Evolutionary conservation across 176 grass and related monocot genomes (phyloP).

Genomic region (Oryza rufipogon): DNA sequence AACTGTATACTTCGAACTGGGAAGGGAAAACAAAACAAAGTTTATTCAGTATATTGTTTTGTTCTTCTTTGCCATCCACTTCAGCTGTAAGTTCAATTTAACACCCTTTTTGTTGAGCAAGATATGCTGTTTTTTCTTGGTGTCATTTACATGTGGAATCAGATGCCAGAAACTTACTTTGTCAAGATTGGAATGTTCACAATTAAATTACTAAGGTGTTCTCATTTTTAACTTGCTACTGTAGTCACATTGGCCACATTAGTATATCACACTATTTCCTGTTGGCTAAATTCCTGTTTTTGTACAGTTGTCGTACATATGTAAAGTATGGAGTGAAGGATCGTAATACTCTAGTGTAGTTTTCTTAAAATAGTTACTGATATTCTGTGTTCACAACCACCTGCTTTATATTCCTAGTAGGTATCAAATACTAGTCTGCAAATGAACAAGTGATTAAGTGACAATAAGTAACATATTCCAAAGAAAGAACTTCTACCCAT

Average conservation of each 20-base stretch:
- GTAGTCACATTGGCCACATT: conserved; percentile 4
- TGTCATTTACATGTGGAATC: conserved; percentile 34
- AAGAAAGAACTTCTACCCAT: conserved; percentile 26
- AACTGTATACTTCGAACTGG: conserved; percentile 15
- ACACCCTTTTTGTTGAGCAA: conserved; percentile 15
- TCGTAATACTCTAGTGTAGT: conserved; percentile 17
- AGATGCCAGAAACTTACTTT: conserved; percentile 26
- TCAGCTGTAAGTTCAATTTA: conserved; percentile 43
- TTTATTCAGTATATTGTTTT: conserved; percentile 26
- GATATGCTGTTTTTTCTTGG: conserved; percentile 25
- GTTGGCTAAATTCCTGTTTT: background rate
- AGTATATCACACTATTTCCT: background rate
- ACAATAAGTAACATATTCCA: conserved; percentile 11
- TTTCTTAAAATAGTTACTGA: conserved; percentile 12
- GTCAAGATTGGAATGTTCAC: background rate
- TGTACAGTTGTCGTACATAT: background rate
- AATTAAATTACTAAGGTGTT: background rate
- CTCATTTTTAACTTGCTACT: background rate
- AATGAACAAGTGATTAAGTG: conserved; percentile 34
- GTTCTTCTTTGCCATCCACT: conserved; percentile 24
- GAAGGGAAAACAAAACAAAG: conserved; percentile 32
- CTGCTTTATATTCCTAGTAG: background rate
- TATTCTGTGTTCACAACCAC: conserved; percentile 4
- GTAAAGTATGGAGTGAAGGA: conserved; percentile 14
- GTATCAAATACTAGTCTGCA: background rate